These are phyloP conservation scores for Xylariaceae sp. DNA, from an alignment of 2,329 filamentous ascomycete species.

Conservation along the genomic window DNA sequence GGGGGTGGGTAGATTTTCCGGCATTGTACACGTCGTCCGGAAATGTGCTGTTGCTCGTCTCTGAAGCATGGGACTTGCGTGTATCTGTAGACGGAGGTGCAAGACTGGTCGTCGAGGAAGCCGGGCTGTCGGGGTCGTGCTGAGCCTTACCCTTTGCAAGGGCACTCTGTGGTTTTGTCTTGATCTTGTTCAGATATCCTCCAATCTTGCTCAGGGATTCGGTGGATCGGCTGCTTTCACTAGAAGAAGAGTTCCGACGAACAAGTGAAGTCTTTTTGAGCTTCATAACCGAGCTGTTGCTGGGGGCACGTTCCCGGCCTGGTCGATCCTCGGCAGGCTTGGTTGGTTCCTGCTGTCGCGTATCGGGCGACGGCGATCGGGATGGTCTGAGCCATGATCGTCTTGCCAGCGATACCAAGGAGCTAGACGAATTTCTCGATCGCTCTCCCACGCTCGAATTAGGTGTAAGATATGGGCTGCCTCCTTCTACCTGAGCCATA, in stretches of 20 bases:
- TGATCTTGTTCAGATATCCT: constrained; percentile 51
- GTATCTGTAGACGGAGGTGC: constrained; percentile 40
- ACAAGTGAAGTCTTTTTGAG: constrained; percentile 25
- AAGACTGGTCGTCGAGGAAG: constrained; percentile 47
- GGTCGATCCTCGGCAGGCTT: constrained; percentile 18
- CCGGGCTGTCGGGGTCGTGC: constrained; percentile 38
- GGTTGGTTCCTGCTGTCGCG: constrained; percentile 27
- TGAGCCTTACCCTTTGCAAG: constrained; percentile 37
- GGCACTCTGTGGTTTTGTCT: constrained; percentile 43
- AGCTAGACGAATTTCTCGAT: constrained; percentile 41
- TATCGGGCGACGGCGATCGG: constrained; percentile 46
- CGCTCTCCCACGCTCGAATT: constrained; percentile 34
- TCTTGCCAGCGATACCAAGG: constrained; percentile 49
- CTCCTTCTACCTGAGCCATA: constrained; percentile 3
- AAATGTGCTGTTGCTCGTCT: constrained; percentile 32
- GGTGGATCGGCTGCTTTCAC: constrained; percentile 30
- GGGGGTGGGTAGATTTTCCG: constrained; percentile 27
- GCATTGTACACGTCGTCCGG: constrained; percentile 24
- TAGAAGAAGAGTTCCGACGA: constrained; percentile 29
- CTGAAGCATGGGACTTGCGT: constrained; percentile 32
- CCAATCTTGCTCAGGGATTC: constrained; percentile 36
- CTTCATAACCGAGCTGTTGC: constrained; percentile 31
- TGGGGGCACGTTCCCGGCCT: constrained; percentile 27
- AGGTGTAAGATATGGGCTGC: constrained; percentile 21
- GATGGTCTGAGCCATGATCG: constrained; percentile 52